Evolutionary conservation across 345 rosid genomes (phyloP).

Genomic region (Salix udensis): DNA sequence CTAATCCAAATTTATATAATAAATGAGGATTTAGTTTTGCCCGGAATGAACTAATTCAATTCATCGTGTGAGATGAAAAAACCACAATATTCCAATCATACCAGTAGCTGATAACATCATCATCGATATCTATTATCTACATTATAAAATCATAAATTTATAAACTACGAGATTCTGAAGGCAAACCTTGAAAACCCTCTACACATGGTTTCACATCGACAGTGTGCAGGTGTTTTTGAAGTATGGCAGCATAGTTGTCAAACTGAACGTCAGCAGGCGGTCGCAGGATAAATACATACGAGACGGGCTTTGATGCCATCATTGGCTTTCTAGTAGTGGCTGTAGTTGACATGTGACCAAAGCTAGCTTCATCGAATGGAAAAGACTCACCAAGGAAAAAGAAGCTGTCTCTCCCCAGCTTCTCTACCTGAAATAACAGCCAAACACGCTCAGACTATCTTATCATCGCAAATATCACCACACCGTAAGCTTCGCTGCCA

Average conservation of each 20-base stretch:
- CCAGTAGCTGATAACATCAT: neutral
- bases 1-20: too few species aligned
- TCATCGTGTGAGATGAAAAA: neutral
- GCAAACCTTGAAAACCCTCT: neutral
- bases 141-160: neutral
- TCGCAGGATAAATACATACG: conserved; percentile 61
- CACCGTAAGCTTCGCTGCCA: neutral
- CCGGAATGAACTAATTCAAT: neutral
- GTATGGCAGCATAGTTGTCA: conserved; percentile 39
- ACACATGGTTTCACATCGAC: neutral
- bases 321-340: conserved; percentile 44
- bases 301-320: conserved; percentile 54
- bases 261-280: conserved; percentile 57
- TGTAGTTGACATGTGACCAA: conserved; percentile 48
- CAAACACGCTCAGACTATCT: neutral
- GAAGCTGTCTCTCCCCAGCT: conserved; percentile 70
- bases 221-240: conserved; percentile 34
- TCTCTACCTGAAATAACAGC: conserved; percentile 59
- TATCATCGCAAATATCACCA: neutral
- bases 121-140: neutral
- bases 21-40: neutral
- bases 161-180: neutral
- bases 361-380: conserved; percentile 57
- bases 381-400: conserved; percentile 73
- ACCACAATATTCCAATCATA: neutral